Percentiles rank a stretch among this genome's conserved stretches.
These are phyloP conservation scores for Chaetomium tenue DNA, from an alignment of 495 filamentous ascomycete genomes.

Conservation along the genomic window DNA sequence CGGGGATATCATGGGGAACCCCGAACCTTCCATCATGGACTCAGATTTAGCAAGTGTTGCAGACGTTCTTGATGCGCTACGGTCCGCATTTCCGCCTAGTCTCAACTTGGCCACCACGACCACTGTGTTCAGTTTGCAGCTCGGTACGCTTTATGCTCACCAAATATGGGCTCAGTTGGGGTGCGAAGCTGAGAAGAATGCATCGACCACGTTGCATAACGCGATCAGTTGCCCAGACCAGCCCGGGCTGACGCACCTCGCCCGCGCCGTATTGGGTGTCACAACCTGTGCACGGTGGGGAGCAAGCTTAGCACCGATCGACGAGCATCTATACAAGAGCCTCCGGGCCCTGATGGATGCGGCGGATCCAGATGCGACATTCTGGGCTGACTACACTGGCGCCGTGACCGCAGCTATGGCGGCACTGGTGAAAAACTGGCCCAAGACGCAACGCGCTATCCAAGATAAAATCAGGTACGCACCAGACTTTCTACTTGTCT, in stretches of 20 bases:
- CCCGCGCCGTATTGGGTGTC: slow-evolving; percentile 68
- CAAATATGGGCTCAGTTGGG: slow-evolving; percentile 51
- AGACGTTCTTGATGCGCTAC: slow-evolving; percentile 48
- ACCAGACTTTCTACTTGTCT: not conserved
- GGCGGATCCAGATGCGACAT: slow-evolving; percentile 36
- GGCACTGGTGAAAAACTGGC: slow-evolving; percentile 37
- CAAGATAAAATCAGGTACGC: slow-evolving; percentile 37
- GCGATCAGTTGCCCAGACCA: slow-evolving; percentile 67
- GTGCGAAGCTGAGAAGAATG: slow-evolving; percentile 48
- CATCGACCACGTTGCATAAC: slow-evolving; percentile 67
- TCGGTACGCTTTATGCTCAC: slow-evolving; percentile 42
- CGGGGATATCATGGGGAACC: not conserved
- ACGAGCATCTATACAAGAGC: slow-evolving; percentile 41
- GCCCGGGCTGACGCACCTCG: slow-evolving; percentile 70
- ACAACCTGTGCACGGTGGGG: slow-evolving; percentile 77
- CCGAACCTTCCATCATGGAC: slow-evolving; percentile 25
- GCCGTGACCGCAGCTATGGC: slow-evolving; percentile 39
- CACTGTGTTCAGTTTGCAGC: slow-evolving; percentile 41
- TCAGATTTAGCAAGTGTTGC: slow-evolving; percentile 39
- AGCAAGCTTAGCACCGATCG: slow-evolving; percentile 55
- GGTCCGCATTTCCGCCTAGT: slow-evolving; percentile 53
- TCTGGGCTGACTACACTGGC: slow-evolving; percentile 49
- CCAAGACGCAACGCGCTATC: slow-evolving; percentile 27
- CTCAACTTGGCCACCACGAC: slow-evolving; percentile 51
- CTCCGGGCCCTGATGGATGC: slow-evolving; percentile 39